Conservation (phyloP, 2,329 filamentous ascomycete species). For the Plenodomus tracheiphilus region DNA sequence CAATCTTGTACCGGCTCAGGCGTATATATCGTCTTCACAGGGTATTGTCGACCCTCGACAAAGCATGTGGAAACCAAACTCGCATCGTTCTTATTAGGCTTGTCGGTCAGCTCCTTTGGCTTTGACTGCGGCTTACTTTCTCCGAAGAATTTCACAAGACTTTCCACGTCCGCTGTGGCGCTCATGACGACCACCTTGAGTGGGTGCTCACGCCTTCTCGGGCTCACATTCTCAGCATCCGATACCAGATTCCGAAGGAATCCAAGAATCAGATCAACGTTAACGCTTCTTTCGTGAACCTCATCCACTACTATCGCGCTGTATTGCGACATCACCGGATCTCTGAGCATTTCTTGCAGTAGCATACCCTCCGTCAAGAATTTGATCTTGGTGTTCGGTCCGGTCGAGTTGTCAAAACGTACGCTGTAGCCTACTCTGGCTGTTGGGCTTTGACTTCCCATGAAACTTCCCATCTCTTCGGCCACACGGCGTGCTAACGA, state of each 20-base stretch:
- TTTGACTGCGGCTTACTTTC: conserved; percentile 12
- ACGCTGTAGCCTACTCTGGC: conserved; percentile 88
- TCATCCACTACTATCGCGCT: conserved; percentile 93
- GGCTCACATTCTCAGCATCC: conserved; percentile 65
- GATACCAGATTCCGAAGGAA: conserved; percentile 80
- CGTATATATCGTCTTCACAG: conserved; percentile 78
- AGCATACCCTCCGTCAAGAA: conserved; percentile 97
- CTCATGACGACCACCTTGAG: conserved; percentile 96
- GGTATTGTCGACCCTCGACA: conserved; percentile 85
- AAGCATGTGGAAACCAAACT: conserved; percentile 56
- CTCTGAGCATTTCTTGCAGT: conserved; percentile 86
- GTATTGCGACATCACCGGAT: conserved; percentile 81
- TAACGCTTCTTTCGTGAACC: conserved; percentile 93
- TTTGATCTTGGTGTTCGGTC: conserved; percentile 84
- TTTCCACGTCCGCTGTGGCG: conserved; percentile 87
- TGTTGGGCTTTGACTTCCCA: conserved; percentile 61
- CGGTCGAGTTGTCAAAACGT: conserved; percentile 85
- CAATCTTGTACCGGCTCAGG: conserved; percentile 76
- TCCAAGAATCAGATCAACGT: conserved; percentile 87
- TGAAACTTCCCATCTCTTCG: conserved; percentile 72
- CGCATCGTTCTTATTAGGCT: background rate
- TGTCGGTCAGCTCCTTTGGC: conserved; percentile 14
- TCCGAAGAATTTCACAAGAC: conserved; percentile 76
- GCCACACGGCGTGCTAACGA: conserved; percentile 87
- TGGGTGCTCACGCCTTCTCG: conserved; percentile 61